Base-by-base conservation (phyloP, 371 early-diverging fungal genomes). In the Capillidium heterosporum region DNA sequence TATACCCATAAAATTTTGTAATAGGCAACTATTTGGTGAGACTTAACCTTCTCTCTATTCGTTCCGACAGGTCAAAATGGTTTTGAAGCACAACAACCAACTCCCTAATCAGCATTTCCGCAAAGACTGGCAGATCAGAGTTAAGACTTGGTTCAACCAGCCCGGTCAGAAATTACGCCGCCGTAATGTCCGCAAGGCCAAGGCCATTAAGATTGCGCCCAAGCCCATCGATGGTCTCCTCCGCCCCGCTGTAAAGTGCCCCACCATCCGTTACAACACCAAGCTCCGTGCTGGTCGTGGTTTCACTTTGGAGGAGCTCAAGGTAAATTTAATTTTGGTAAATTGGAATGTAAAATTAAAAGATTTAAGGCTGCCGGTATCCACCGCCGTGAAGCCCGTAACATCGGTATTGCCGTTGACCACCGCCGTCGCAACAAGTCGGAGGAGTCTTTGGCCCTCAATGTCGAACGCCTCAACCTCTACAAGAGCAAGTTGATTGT, bases 81-180 rank as follows among this genome's bases (percentile, higher is more conserved):
- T 51, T 32, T 51, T 91, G 87, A 90, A 86, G 82, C 98, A 95
- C 84, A 99, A 98, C 87, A 95, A 97, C 78, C 83, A 84, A 71
- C 77, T 99, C 77, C 97, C 95, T 76, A 95, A 93, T 78, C 81
- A 74, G 71, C 99, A 99, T 72, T 94, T 97, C 85, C 96, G 89
- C 75, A 99, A 99, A 88, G 89, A 95, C 77, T 95, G 98, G 91
- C 86, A 93, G 71, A 72, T 77, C 61, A 91, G 89, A 66, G 95
- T 97, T 61, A 91, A 89, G 83, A 95, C 95, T 65, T 98, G 98
- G 97, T 99, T 99, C 78, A 82, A 96, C 78, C 99, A 99, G 80
- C 89, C 98, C 64, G 91, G 91, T 59, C 86, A 86, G 69, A 93
- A 91, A 84, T 81, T 83, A 77, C 74, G 87, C 61, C 80, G 99